Conservation (phyloP, 306 rosid genomes). For the Cotoneaster glaucophyllus region DNA sequence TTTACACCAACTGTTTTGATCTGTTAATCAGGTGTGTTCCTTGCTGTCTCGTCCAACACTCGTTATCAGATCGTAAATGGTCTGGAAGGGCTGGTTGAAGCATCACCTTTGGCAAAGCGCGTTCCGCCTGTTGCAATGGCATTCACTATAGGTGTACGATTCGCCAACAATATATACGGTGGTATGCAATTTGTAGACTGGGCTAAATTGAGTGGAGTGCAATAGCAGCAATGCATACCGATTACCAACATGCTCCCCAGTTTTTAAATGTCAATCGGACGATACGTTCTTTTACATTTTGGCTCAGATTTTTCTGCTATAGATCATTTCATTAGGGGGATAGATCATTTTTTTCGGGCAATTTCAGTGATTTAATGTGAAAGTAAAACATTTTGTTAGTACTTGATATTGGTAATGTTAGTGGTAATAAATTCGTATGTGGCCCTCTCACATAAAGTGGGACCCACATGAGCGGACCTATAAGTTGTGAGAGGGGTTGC, state of each 20-base stretch:
- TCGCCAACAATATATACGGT: slow-evolving; percentile 85
- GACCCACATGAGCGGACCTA: background rate
- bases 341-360: background rate
- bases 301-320: background rate
- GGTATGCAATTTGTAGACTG: slow-evolving; percentile 97
- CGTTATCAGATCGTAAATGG: slow-evolving; percentile 84
- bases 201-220: slow-evolving; percentile 90
- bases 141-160: slow-evolving; percentile 77
- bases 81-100: slow-evolving; percentile 70
- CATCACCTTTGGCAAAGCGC: slow-evolving; percentile 65
- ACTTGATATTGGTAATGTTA: background rate
- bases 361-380: background rate
- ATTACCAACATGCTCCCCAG: background rate
- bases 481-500: background rate
- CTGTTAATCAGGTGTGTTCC: slow-evolving; percentile 65
- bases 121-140: slow-evolving; percentile 78
- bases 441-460: background rate
- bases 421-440: background rate
- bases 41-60: slow-evolving; percentile 86
- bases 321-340: background rate
- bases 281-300: background rate
- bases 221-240: slow-evolving; percentile 21
- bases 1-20: background rate
- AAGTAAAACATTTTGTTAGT: background rate
- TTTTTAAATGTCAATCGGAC: background rate